A percentile compares a stretch with the other conserved stretches of the same genome.
Conservation (phyloP, 805 yeast genomes). For the Kodamaea kakaduensis region DNA sequence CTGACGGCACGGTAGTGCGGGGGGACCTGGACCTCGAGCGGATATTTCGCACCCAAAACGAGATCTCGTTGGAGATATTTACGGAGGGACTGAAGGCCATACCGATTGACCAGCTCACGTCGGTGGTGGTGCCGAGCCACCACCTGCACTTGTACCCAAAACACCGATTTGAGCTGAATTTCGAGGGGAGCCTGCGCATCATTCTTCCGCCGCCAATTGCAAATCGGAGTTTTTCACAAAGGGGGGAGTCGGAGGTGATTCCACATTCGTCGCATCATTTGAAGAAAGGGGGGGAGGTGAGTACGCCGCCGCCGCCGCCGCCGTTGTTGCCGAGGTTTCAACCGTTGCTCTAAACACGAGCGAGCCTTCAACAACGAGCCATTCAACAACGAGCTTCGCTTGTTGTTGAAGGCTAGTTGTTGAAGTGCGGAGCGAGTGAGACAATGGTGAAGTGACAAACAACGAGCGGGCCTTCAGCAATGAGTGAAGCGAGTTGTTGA, state of each 20-base stretch:
- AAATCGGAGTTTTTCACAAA: conserved; percentile 14
- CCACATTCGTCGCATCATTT: conserved; percentile 9
- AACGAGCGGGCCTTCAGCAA: no score
- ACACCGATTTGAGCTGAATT: conserved; percentile 10
- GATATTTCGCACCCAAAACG: conserved; percentile 28
- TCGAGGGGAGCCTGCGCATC: conserved; percentile 14
- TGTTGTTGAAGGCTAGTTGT: no score
- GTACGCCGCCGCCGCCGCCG: conserved; percentile 23
- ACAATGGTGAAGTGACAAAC: no score
- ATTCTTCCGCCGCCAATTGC: conserved; percentile 34
- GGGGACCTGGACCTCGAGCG: conserved; percentile 37
- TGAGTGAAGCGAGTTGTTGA: no score
- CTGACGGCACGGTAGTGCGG: conserved; percentile 23
- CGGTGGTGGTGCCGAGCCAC: conserved; percentile 24
- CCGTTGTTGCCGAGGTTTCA: conserved; percentile 28
- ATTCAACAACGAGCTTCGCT: no score
- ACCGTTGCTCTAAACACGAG: conserved; percentile 24
- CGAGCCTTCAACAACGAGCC: no score
- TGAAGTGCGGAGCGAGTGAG: no score
- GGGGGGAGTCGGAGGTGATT: conserved; percentile 10
- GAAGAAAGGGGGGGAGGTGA: not conserved
- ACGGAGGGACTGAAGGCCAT: conserved; percentile 32
- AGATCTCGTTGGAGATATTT: conserved; percentile 36
- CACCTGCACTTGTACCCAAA: conserved; percentile 9
- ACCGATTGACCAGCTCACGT: conserved; percentile 35